phyloP scores from a whole-genome alignment of 2,329 filamentous ascomycete genomes.

The Colletotrichum melonis region DNA sequence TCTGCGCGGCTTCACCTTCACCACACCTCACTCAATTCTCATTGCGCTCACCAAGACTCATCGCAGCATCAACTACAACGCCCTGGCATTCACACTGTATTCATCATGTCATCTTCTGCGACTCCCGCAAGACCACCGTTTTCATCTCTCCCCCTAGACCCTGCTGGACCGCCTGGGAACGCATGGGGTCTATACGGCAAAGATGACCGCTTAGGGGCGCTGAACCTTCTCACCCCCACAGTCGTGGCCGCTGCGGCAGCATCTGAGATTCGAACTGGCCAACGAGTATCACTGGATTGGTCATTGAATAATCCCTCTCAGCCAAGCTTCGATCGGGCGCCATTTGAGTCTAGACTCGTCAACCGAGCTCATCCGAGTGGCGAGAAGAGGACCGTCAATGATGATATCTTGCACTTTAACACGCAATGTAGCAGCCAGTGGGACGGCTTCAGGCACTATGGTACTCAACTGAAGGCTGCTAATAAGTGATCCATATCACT shows the following conservation, averaged over 20 bases:
- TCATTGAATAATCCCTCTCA: slow-evolving; percentile 44
- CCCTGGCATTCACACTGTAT: not conserved
- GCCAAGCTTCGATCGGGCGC: slow-evolving; percentile 47
- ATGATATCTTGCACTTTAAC: slow-evolving; percentile 48
- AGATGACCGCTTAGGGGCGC: slow-evolving; percentile 62
- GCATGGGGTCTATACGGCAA: slow-evolving; percentile 67
- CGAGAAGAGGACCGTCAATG: slow-evolving; percentile 43
- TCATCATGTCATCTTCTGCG: slow-evolving; percentile 1
- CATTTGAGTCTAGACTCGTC: slow-evolving; percentile 48
- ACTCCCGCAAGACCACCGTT: slow-evolving; percentile 12
- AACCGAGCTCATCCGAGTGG: slow-evolving; percentile 49
- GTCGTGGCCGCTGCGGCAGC: slow-evolving; percentile 40
- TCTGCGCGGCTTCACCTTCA: not conserved
- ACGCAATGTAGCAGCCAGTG: slow-evolving; percentile 53
- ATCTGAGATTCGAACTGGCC: slow-evolving; percentile 38
- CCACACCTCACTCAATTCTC: not conserved
- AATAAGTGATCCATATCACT: not conserved
- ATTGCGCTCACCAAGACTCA: not conserved
- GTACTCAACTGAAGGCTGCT: slow-evolving; percentile 28
- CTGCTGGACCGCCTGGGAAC: slow-evolving; percentile 61
- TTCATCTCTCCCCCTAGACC: slow-evolving; percentile 57
- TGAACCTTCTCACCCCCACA: slow-evolving; percentile 66
- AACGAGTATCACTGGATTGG: slow-evolving; percentile 49
- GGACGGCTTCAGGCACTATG: slow-evolving; percentile 51
- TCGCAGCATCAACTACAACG: not conserved